A percentile compares a stretch with the other conserved stretches of the same genome.
phyloP scores from a whole-genome alignment of 192 early-diverging fungal genomes.

The Podila epicladia region DNA sequence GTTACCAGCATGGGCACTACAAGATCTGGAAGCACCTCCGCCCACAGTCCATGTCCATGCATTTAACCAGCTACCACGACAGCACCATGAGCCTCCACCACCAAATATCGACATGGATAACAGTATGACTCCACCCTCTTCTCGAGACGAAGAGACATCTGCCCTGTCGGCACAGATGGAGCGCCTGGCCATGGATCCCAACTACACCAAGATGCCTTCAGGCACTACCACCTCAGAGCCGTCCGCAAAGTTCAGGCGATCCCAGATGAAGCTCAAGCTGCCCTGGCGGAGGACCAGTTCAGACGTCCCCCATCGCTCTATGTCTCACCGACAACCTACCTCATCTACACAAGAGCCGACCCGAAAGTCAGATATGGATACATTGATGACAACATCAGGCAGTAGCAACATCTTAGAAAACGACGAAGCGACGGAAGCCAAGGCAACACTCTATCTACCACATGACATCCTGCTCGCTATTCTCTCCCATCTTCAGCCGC shows the following conservation, averaged over 20 bases:
- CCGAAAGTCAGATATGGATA: neutral
- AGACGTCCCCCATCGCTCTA: neutral
- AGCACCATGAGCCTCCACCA: neutral
- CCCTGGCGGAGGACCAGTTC: slow-evolving; percentile 5
- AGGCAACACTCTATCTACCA: slow-evolving; percentile 14
- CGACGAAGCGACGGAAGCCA: neutral
- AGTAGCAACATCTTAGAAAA: neutral
- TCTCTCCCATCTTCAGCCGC: slow-evolving; percentile 30
- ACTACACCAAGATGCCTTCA: neutral
- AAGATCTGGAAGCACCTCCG: too few relatives aligned
- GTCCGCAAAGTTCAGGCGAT: neutral
- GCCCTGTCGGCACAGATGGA: too few relatives aligned
- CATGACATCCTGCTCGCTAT: slow-evolving; percentile 49
- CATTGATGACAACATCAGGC: slow-evolving; percentile 2
- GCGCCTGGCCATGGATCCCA: neutral
- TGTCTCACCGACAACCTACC: slow-evolving; percentile 4
- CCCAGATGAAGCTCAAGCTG: neutral
- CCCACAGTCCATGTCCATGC: too few relatives aligned
- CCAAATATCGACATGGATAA: too few relatives aligned
- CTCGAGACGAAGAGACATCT: too few relatives aligned
- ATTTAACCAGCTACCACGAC: neutral
- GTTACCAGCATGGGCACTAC: slow-evolving; percentile 20
- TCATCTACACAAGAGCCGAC: neutral
- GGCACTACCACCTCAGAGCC: neutral
- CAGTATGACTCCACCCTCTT: too few relatives aligned